phyloP scores from a whole-genome alignment of 176 grass and related monocot species.

The Thinopyrum elongatum region DNA sequence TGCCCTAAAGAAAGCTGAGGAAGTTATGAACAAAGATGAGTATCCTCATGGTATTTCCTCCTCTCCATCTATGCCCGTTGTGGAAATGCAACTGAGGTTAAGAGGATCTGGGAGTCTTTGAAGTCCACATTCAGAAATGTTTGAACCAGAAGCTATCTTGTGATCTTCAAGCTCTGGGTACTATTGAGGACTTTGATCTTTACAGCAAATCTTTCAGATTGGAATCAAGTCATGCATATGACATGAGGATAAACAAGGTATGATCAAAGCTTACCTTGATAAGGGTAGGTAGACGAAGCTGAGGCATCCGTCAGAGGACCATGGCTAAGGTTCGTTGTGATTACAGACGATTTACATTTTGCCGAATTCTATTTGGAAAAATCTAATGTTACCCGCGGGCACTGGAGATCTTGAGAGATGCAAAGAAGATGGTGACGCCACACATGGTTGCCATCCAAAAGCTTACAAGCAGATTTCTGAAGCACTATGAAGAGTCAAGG shows the following conservation, averaged over 20 bases:
- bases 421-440: background rate
- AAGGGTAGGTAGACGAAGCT: background rate
- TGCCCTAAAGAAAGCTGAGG: slow-evolving; percentile 37
- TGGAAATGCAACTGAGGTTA: slow-evolving; percentile 52
- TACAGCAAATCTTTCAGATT: slow-evolving; percentile 30
- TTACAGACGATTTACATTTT: slow-evolving; percentile 15
- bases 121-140: slow-evolving; percentile 26
- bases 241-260: slow-evolving; percentile 37
- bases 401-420: slow-evolving; percentile 3
- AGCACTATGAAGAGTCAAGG: background rate
- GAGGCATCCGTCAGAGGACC: slow-evolving; percentile 37
- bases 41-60: slow-evolving; percentile 8
- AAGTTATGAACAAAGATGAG: background rate
- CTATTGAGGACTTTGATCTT: slow-evolving; percentile 34
- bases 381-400: background rate
- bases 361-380: background rate
- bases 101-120: slow-evolving; percentile 48
- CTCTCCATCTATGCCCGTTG: slow-evolving; percentile 31
- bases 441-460: background rate
- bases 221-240: slow-evolving; percentile 7
- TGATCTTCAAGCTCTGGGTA: slow-evolving; percentile 33
- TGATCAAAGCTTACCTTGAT: slow-evolving; percentile 28
- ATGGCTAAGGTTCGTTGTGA: slow-evolving; percentile 28
- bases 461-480: background rate
- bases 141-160: background rate